Evolutionary conservation across 2,329 filamentous ascomycete species (phyloP).

Genomic region (Fusarium tupiense): DNA sequence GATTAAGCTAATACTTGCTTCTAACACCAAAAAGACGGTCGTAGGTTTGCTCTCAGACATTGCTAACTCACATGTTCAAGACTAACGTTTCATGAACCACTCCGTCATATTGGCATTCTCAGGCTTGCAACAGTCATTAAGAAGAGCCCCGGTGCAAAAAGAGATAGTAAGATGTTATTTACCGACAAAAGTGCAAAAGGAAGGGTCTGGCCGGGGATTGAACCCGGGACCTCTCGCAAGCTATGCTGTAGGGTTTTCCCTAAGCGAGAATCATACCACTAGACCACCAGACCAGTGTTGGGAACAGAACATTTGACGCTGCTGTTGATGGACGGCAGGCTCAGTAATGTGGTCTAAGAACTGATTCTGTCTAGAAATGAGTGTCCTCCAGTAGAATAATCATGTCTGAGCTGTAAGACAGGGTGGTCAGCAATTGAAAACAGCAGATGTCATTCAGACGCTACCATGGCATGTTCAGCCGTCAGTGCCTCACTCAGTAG

Average conservation of each 20-base stretch:
- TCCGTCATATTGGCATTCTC: background rate
- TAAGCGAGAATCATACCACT: conserved; percentile 79
- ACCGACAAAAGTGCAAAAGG: background rate
- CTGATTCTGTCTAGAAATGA: rapidly evolving
- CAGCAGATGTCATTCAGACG: background rate
- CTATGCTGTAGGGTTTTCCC: conserved; percentile 56
- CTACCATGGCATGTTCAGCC: background rate
- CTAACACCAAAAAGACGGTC: background rate
- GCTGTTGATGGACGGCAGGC: background rate
- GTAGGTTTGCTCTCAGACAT: background rate
- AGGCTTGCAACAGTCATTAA: too few species aligned
- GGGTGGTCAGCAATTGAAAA: background rate
- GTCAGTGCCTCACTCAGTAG: background rate
- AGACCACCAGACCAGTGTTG: conserved; percentile 62
- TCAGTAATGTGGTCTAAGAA: background rate
- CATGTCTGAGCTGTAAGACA: background rate
- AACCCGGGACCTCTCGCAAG: conserved; percentile 59
- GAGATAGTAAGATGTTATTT: rapidly evolving
- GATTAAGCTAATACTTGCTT: background rate
- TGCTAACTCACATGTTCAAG: too few species aligned
- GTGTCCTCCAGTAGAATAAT: background rate
- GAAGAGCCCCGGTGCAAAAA: background rate
- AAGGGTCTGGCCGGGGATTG: conserved; percentile 57
- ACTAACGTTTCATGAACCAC: background rate
- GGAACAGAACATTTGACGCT: background rate